Base-by-base conservation (phyloP, 2,329 filamentous ascomycete genomes). In the Tolypocladium paradoxum region DNA sequence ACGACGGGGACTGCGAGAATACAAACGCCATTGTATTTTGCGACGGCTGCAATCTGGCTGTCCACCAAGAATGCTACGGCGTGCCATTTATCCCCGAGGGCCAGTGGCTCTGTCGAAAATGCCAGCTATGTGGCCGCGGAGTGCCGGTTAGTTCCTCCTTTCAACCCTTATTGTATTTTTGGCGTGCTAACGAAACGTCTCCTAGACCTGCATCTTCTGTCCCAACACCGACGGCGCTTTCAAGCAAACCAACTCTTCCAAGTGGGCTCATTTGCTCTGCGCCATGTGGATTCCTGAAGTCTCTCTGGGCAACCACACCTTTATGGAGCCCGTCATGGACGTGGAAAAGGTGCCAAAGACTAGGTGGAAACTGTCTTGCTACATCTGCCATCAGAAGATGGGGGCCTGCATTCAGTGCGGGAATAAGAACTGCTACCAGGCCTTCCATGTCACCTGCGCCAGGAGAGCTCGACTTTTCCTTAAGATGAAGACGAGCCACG, bases 251-350 rank as follows among this genome's bases (percentile, higher is more conserved):
- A 96, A 90, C 59, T 88, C 89, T 2, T 90, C 91, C 3, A 93
- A 95, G 71, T 99, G 93, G 93, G 89, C 92, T 29, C 93, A 99
- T 77, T 73, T 99, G 12, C 81, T 99, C 9, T 99, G 93, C 66
- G 90, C 93, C 34, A 93, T 97, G 75, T 99, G 93, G 93, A 96
- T 99, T 62, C 93, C 93, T 0, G 93, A 99, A 71, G 90, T 97
- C 7, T 92, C 89, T 4, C 82, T 99, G 49, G 93, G 91, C 16
- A 99, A 99, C 64, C 87, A 90, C 56, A 96, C 91, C 8, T 93
- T 97, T 66, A 96, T 97, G 89, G 93, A 99, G 65, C 93, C 93
- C 0, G 90, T 99, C 50, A 95, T 93, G 76, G 93, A 97, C 61
- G 89, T 99, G 36, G 93, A 99, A 67, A 96, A 96, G 69, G 92